A percentile compares a stretch with the other conserved stretches of the same genome.
phyloP scores from a whole-genome alignment of 345 rosid species.

The Bretschneidera sinensis region DNA sequence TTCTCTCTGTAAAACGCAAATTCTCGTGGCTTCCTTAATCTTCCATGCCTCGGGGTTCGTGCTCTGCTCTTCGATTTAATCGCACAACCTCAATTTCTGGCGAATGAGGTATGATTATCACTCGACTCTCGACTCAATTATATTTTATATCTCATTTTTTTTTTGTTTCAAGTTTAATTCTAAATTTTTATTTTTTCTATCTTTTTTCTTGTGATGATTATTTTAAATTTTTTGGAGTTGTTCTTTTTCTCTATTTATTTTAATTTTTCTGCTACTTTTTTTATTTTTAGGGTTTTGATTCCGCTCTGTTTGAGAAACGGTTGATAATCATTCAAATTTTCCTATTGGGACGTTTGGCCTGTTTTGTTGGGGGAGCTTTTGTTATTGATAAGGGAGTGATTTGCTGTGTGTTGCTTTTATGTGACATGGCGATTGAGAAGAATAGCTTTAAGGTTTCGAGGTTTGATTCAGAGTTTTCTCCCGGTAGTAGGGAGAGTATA shows the following conservation, averaged over 20 bases:
- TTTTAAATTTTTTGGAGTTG: constrained; percentile 17
- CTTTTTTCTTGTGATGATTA: constrained; percentile 2
- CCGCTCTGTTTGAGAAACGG: background rate
- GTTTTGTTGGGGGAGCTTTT: constrained; percentile 10
- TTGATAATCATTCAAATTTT: constrained; percentile 5
- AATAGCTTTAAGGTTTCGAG: constrained; percentile 67
- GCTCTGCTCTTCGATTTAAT: constrained; percentile 8
- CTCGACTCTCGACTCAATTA: constrained; percentile 9
- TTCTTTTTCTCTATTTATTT: background rate
- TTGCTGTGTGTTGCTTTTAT: constrained; percentile 13
- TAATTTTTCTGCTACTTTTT: constrained; percentile 11
- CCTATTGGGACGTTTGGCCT: constrained; percentile 6
- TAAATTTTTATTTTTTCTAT: background rate
- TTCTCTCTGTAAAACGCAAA: background rate
- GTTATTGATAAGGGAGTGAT: constrained; percentile 11
- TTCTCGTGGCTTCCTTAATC: constrained; percentile 5
- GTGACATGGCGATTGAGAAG: constrained; percentile 95
- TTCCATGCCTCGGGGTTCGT: constrained; percentile 19
- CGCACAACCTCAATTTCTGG: constrained; percentile 10
- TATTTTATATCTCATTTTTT: background rate
- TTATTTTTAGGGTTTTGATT: constrained; percentile 35
- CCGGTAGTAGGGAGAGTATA: constrained; percentile 63
- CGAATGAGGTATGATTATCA: constrained; percentile 30
- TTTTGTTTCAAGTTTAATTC: constrained; percentile 15
- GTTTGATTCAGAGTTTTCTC: constrained; percentile 81